Conservation (phyloP, 1,284 basidiomycete genomes). For the Lentinus polychrous region DNA sequence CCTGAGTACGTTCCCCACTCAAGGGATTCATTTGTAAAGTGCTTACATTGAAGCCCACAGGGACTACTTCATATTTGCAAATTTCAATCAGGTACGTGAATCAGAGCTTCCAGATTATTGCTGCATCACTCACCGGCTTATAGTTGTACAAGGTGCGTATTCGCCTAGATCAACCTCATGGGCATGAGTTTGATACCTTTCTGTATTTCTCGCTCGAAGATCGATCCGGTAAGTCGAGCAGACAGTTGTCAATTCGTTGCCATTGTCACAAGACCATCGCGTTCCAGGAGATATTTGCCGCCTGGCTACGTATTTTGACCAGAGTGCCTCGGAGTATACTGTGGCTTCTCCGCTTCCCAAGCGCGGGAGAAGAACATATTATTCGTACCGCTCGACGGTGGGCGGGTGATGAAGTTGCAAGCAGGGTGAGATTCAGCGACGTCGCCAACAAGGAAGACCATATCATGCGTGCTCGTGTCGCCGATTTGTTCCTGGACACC, state of each 20-base stretch:
- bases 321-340: conserved; percentile 48
- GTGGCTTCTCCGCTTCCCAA: conserved; percentile 57
- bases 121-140: conserved; percentile 14
- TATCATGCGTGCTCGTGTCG: conserved; percentile 45
- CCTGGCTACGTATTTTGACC: conserved; percentile 49
- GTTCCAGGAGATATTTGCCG: conserved; percentile 38
- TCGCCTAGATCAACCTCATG: neutral
- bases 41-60: conserved; percentile 17
- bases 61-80: conserved; percentile 50
- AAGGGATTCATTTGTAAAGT: neutral
- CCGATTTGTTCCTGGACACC: conserved; percentile 59
- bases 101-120: conserved; percentile 2
- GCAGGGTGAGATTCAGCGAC: conserved; percentile 51
- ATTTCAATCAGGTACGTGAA: conserved; percentile 50
- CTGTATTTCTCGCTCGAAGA: conserved; percentile 19
- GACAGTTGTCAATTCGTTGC: neutral
- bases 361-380: conserved; percentile 47
- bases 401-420: conserved; percentile 48
- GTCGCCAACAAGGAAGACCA: conserved; percentile 49
- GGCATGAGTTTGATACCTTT: neutral
- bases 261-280: neutral
- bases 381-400: conserved; percentile 41
- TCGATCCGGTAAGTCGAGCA: conserved; percentile 37
- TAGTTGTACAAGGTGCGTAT: conserved; percentile 41
- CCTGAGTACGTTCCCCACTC: conserved; percentile 28